Base-by-base conservation (phyloP, 805 yeast genomes). In the Yarrowia phangngaensis region DNA sequence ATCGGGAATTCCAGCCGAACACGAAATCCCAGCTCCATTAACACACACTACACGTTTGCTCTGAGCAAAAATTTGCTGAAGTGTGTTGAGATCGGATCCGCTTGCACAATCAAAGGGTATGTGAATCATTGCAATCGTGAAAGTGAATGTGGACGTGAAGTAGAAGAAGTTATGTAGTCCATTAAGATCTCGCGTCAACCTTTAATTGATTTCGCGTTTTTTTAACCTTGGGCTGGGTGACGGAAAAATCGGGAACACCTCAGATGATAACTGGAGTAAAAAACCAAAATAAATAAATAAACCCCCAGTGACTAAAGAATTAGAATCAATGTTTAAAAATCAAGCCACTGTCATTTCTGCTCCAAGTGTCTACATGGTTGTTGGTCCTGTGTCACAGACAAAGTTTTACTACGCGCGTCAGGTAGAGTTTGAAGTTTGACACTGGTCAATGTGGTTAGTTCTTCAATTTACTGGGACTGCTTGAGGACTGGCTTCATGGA, bases 11-110 rank as follows among this genome's bases (percentile, higher is more conserved):
- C 98, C 97, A 1, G 97, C 97, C 61, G 84, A 86, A 62, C 96
- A 87, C 12, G 96, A 86, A 52, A 90, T 87, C 0, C 98, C 98
- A 2, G 98, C 98, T 6, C 98, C 97, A 0, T 96, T 88, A 49
- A 89, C 69, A 4, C 84, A 72, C 15, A 83, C 71, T n/a, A 80
- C 68, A 57, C 74, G 78, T 48, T 73, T 70, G 38, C 79, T 63
- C 55, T 74, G 74, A 53, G 64, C 64, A 1, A 79, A 66, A 28
- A 58, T 45, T 56, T 68, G 70, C 46, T 71, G 65, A 16, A 76
- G 69, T 46, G 65, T 66, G 50, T 53, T 38, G 64, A 65, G 30
- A 19, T 50, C 50, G 11, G 30, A 16, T 6, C 29, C 50, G 8
- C 14, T 35, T 6, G 31, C 47, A 5, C 15, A 20, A 8, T 46